These are phyloP conservation scores for Hygrocybe punicea DNA, from an alignment of 768 basidiomycete genomes.

Conservation along the genomic window DNA sequence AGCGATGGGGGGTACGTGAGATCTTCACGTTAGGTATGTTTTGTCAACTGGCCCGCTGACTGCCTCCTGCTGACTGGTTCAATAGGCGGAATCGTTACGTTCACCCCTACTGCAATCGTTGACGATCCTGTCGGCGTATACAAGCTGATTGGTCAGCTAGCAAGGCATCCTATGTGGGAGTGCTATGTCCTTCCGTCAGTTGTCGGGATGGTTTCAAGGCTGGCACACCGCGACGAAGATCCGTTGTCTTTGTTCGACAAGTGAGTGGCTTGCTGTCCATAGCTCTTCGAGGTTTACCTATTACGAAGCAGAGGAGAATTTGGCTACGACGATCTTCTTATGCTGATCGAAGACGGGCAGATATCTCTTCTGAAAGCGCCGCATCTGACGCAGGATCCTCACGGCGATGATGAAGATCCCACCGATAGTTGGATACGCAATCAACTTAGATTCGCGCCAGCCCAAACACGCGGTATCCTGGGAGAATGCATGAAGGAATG, in stretches of 20 bases:
- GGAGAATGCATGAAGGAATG: constrained; percentile 44
- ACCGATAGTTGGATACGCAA: constrained; percentile 38
- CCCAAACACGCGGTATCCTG: constrained; percentile 42
- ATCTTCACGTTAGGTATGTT: constrained; percentile 65
- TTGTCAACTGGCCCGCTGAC: background rate
- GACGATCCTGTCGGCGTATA: constrained; percentile 50
- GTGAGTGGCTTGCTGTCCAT: constrained; percentile 26
- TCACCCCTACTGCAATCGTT: constrained; percentile 58
- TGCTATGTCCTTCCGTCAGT: constrained; percentile 65
- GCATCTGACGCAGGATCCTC: constrained; percentile 30
- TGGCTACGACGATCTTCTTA: constrained; percentile 40
- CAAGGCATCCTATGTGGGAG: constrained; percentile 63
- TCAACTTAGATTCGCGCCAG: constrained; percentile 29
- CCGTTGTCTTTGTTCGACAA: constrained; percentile 40
- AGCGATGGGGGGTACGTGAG: constrained; percentile 60
- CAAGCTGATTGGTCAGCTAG: constrained; percentile 48
- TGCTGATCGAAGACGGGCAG: constrained; percentile 53
- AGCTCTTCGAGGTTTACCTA: background rate
- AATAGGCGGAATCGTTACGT: constrained; percentile 70
- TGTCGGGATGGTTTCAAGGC: constrained; percentile 52
- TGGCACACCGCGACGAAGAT: constrained; percentile 38
- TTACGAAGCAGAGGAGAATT: constrained; percentile 37
- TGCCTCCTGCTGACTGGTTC: background rate
- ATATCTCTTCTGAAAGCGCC: constrained; percentile 55
- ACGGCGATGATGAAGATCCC: constrained; percentile 15